phyloP scores from a whole-genome alignment of 2,329 filamentous ascomycete genomes.

The Phialophora chinensis region DNA sequence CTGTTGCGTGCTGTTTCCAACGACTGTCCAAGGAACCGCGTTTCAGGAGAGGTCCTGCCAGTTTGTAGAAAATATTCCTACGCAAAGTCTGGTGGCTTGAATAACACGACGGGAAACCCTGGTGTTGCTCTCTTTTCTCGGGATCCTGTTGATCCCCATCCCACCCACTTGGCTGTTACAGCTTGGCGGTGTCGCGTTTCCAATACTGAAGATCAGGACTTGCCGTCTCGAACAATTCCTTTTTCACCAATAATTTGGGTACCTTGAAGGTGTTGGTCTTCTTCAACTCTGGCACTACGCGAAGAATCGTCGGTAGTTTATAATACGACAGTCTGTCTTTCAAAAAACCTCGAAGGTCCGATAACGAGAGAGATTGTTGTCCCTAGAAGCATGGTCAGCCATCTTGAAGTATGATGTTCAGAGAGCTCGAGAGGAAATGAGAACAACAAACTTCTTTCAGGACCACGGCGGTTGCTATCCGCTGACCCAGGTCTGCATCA shows the following conservation, averaged over 20 bases:
- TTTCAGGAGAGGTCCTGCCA: too few species aligned
- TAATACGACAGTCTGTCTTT: slow-evolving; percentile 40
- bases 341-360: not conserved
- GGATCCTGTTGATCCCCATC: too few species aligned
- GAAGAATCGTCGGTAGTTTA: slow-evolving; percentile 55
- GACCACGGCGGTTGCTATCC: slow-evolving; percentile 52
- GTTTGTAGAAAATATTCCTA: too few species aligned
- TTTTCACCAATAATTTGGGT: not conserved
- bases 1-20: too few species aligned
- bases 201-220: too few species aligned
- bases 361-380: not conserved
- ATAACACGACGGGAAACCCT: too few species aligned
- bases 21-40: too few species aligned
- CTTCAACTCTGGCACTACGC: slow-evolving; percentile 53
- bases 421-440: not conserved
- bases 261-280: slow-evolving; percentile 49
- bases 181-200: too few species aligned
- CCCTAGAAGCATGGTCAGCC: not conserved
- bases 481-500: slow-evolving; percentile 56
- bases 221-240: not conserved
- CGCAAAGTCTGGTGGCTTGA: too few species aligned
- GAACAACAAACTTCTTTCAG: slow-evolving; percentile 10
- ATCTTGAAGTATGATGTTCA: not conserved
- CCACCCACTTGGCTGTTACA: too few species aligned
- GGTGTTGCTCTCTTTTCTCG: too few species aligned